Conservation (phyloP, 495 filamentous ascomycete genomes). For the Hyphodiscus hymeniophilus region DNA sequence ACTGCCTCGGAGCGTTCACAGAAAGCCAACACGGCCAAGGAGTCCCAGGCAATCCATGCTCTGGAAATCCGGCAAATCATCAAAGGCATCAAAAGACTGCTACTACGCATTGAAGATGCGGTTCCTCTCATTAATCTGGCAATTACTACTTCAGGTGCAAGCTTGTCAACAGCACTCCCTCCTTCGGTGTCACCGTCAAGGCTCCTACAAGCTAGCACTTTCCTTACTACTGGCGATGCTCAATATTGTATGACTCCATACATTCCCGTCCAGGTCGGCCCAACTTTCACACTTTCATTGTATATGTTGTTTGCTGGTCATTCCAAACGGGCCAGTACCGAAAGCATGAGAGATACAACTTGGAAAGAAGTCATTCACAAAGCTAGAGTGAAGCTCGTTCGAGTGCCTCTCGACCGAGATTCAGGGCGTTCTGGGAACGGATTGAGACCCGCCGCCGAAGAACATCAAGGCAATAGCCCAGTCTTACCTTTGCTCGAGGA, state of each 20-base stretch:
- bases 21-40: slow-evolving; percentile 39
- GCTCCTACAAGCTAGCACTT: slow-evolving; percentile 86
- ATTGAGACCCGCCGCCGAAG: neutral
- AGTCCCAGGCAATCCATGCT: slow-evolving; percentile 24
- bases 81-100: slow-evolving; percentile 68
- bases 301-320: slow-evolving; percentile 96
- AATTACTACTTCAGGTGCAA: slow-evolving; percentile 91
- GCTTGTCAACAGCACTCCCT: slow-evolving; percentile 67
- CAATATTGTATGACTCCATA: slow-evolving; percentile 62
- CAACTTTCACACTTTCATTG: slow-evolving; percentile 78
- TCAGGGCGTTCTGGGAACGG: neutral
- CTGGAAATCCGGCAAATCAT: slow-evolving; percentile 40
- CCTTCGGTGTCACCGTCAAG: slow-evolving; percentile 84
- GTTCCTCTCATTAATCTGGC: slow-evolving; percentile 92
- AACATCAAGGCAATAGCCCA: neutral
- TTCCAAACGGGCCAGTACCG: slow-evolving; percentile 42
- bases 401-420: slow-evolving; percentile 10
- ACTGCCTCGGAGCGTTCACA: slow-evolving; percentile 53
- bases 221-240: slow-evolving; percentile 80
- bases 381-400: slow-evolving; percentile 64
- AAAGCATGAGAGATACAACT: slow-evolving; percentile 46
- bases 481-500: slow-evolving; percentile 7
- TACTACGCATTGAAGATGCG: slow-evolving; percentile 79
- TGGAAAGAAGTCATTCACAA: slow-evolving; percentile 99
- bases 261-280: slow-evolving; percentile 73